A percentile compares a stretch with the other conserved stretches of the same genome.
phyloP scores from a whole-genome alignment of 2,329 filamentous ascomycete genomes.

The Elsinoe ampelina region DNA sequence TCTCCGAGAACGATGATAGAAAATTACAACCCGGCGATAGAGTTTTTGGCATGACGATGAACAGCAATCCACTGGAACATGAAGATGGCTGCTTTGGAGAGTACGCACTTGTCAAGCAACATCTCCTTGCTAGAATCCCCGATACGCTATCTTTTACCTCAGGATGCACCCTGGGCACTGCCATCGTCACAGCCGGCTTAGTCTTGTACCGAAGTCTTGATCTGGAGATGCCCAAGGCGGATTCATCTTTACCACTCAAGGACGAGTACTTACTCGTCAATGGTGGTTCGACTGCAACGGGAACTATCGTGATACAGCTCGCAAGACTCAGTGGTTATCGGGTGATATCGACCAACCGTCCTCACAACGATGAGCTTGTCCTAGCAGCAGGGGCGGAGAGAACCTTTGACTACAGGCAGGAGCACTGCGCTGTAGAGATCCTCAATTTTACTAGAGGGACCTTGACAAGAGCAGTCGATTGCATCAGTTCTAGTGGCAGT shows the following conservation, averaged over 20 bases:
- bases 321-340: background rate
- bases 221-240: background rate
- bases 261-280: background rate
- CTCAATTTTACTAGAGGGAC: conserved; percentile 35
- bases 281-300: background rate
- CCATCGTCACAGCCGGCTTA: background rate
- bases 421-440: conserved; percentile 38
- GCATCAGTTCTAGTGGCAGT: conserved; percentile 34
- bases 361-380: background rate
- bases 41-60: background rate
- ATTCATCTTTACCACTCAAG: background rate
- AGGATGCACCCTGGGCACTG: background rate
- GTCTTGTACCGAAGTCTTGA: background rate
- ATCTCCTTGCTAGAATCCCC: background rate
- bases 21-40: background rate
- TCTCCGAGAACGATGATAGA: background rate
- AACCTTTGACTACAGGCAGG: conserved; percentile 43
- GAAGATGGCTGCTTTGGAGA: background rate
- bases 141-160: background rate
- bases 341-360: background rate
- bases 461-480: conserved; percentile 41
- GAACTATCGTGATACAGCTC: background rate
- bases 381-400: background rate
- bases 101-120: background rate
- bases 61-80: background rate